Conservation (phyloP, 1,284 basidiomycete species). For the Rhodofomes roseus region DNA sequence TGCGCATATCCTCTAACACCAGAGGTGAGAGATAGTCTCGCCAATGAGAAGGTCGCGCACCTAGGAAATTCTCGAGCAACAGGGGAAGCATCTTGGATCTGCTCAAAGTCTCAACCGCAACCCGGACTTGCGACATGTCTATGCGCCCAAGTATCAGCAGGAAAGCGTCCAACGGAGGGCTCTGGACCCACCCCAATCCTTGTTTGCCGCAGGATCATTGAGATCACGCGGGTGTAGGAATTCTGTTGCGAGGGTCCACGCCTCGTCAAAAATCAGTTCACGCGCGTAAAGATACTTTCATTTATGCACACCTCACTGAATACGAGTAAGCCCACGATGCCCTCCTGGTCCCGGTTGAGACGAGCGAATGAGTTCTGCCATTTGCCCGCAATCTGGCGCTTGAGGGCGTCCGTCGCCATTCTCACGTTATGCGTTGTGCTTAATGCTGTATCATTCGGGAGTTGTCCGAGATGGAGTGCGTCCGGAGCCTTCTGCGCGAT, state of each 20-base stretch:
- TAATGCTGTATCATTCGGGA: background rate
- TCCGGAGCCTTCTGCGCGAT: background rate
- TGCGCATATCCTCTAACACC: slow-evolving; percentile 56
- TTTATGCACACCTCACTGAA: slow-evolving; percentile 52
- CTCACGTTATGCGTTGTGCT: background rate
- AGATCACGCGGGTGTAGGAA: slow-evolving; percentile 59
- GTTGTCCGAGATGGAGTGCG: background rate
- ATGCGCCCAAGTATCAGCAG: background rate
- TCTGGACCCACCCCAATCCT: slow-evolving; percentile 33
- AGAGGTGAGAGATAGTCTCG: background rate
- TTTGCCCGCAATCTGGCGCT: slow-evolving; percentile 60
- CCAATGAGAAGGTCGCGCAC: slow-evolving; percentile 34
- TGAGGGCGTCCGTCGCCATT: slow-evolving; percentile 20
- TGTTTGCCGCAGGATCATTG: slow-evolving; percentile 29
- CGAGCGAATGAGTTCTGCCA: slow-evolving; percentile 69
- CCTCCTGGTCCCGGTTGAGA: slow-evolving; percentile 57
- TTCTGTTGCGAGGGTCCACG: slow-evolving; percentile 56
- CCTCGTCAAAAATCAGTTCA: slow-evolving; percentile 35
- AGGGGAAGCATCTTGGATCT: slow-evolving; percentile 54
- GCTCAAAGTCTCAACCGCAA: slow-evolving; percentile 53
- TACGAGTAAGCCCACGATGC: slow-evolving; percentile 60
- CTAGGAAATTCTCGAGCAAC: slow-evolving; percentile 64
- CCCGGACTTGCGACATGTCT: slow-evolving; percentile 48
- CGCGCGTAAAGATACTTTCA: background rate
- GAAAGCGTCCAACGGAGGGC: background rate